Conservation (phyloP, 306 rosid genomes). For the Begonia masoniana region DNA sequence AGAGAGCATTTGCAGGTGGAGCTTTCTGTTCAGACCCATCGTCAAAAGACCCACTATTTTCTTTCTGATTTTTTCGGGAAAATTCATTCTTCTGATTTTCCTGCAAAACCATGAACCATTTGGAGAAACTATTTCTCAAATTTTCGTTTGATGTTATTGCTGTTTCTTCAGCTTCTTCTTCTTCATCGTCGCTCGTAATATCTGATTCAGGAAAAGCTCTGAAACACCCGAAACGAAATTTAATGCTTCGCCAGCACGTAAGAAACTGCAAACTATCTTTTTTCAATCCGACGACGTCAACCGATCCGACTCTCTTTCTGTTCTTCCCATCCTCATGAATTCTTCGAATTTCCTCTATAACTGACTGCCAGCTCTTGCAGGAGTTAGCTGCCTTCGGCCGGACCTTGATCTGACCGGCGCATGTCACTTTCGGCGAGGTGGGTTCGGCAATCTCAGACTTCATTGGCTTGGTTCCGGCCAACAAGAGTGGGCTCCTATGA, state of each 20-base stretch:
- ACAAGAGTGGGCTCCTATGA: constrained; percentile 47
- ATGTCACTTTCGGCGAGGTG: constrained; percentile 87
- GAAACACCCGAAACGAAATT: constrained; percentile 59
- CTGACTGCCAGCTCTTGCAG: constrained; percentile 77
- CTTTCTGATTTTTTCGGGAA: constrained; percentile 22
- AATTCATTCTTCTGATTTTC: constrained; percentile 29
- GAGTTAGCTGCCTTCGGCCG: constrained; percentile 33
- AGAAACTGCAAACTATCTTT: constrained; percentile 81
- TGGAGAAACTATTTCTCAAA: constrained; percentile 54
- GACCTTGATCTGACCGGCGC: constrained; percentile 93
- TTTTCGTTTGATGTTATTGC: constrained; percentile 15
- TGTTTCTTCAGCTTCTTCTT: constrained; percentile 18
- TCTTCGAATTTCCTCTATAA: constrained; percentile 91
- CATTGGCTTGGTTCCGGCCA: constrained; percentile 59
- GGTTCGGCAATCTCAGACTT: constrained; percentile 59
- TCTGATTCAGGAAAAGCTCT: constrained; percentile 45
- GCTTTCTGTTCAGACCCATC: constrained; percentile 7
- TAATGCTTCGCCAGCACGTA: constrained; percentile 45
- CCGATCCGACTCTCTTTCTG: constrained; percentile 48
- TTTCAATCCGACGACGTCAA: constrained; percentile 48
- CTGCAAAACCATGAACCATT: constrained; percentile 89
- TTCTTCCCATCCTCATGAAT: constrained; percentile 37
- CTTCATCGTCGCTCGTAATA: constrained; percentile 23
- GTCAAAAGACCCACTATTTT: background rate
- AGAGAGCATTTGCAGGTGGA: constrained; percentile 73